A percentile compares a stretch with the other conserved stretches of the same genome.
Conservation (phyloP, 805 yeast genomes). For the Teunomyces aglyptinius region DNA sequence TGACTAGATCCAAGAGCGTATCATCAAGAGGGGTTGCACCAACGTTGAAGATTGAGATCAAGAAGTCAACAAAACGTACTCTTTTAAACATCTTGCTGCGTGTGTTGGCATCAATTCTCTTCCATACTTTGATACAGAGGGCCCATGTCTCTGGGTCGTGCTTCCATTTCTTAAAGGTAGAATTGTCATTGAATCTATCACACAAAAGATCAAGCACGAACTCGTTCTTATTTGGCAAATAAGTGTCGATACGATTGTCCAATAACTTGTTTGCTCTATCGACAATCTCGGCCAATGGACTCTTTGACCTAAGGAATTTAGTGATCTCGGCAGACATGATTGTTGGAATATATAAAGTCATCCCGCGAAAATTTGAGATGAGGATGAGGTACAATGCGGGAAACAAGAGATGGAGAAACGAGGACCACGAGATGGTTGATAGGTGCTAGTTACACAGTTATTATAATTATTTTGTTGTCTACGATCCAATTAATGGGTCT, state of each 20-base stretch:
- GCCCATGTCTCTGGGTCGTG: conserved; percentile 47
- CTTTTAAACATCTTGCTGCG: conserved; percentile 44
- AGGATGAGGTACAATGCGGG: not conserved
- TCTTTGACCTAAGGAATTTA: conserved; percentile 55
- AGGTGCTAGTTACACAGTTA: no score
- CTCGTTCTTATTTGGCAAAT: conserved; percentile 52
- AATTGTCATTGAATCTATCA: conserved; percentile 58
- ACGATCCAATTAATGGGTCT: no score
- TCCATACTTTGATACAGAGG: conserved; percentile 45
- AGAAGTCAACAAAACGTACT: conserved; percentile 19
- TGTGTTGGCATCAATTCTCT: conserved; percentile 4
- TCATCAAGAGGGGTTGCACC: not conserved
- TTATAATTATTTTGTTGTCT: not conserved
- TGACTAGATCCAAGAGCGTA: conserved; percentile 16
- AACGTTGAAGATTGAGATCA: conserved; percentile 11
- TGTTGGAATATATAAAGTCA: conserved; percentile 2
- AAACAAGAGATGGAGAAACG: not conserved
- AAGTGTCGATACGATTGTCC: conserved; percentile 31
- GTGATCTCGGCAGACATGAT: conserved; percentile 46
- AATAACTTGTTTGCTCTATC: conserved; percentile 30
- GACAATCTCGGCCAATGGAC: conserved; percentile 43
- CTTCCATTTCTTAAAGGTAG: conserved; percentile 42
- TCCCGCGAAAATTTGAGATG: conserved; percentile 6
- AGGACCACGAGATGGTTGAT: no score
- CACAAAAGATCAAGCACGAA: conserved; percentile 60